phyloP scores from a whole-genome alignment of 108 stramenopile genomes.

The Skeletonema grethae region DNA sequence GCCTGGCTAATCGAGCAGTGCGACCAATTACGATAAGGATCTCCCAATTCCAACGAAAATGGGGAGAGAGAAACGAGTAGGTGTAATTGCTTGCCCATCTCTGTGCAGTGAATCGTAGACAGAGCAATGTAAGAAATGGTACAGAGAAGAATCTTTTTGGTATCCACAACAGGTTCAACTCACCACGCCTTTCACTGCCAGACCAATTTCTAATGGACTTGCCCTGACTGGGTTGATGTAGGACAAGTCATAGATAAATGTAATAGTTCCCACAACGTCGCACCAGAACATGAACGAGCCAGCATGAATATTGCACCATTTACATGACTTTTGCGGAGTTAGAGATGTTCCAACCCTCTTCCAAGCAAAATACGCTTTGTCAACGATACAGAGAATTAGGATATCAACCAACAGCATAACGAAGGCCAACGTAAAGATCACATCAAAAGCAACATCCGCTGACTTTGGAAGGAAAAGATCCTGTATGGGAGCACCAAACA shows the following conservation, averaged over 20 bases:
- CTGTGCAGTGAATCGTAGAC: slow-evolving; percentile 5
- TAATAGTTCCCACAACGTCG: slow-evolving; percentile 60
- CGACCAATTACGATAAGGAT: slow-evolving; percentile 59
- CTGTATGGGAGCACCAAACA: slow-evolving; percentile 73
- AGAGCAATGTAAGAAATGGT: not conserved
- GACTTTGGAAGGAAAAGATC: slow-evolving; percentile 31
- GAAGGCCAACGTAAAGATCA: slow-evolving; percentile 50
- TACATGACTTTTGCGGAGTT: slow-evolving; percentile 15
- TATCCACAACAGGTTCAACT: slow-evolving; percentile 13
- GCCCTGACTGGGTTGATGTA: slow-evolving; percentile 42
- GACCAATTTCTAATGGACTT: not conserved
- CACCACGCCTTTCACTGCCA: slow-evolving; percentile 9
- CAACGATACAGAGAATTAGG: slow-evolving; percentile 42
- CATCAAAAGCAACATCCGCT: slow-evolving; percentile 48
- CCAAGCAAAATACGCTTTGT: slow-evolving; percentile 61
- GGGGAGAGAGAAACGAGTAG: not conserved
- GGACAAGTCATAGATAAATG: slow-evolving; percentile 63
- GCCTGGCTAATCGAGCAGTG: slow-evolving; percentile 64
- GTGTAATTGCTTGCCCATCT: not conserved
- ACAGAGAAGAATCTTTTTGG: slow-evolving; percentile 25
- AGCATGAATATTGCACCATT: slow-evolving; percentile 21
- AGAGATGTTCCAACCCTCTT: slow-evolving; percentile 11
- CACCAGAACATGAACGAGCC: slow-evolving; percentile 82
- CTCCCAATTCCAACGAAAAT: slow-evolving; percentile 22
- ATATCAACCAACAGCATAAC: slow-evolving; percentile 58